Evolutionary conservation across 495 filamentous ascomycete genomes (phyloP), one percentile per base, ranked within the genome.

Genomic region (Talaromyces ruber): DNA sequence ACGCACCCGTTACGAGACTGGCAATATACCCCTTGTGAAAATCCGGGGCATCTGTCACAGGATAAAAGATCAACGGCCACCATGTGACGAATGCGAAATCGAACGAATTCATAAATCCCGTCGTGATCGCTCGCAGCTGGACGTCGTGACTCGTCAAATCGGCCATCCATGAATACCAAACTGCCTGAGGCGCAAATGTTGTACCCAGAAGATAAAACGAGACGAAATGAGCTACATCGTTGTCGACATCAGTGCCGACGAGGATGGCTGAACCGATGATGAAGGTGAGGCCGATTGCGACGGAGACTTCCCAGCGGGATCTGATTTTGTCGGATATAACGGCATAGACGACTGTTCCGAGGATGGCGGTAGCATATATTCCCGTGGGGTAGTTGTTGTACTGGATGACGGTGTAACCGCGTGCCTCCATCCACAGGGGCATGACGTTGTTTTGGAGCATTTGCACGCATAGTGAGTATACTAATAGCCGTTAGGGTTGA

Each of bases 91-190:
- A 74, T 0, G 68, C 70, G 57, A 74, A 74, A 56, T 74, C 72
- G 30, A 74, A 74, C 1, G 72, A 74, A 59, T 74, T 74, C 72
- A 74, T 74, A 62, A 74, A 74, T 0, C 72, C 72, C 0, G 72
- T 74, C 16, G 72, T 67, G 30, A 74, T 74, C 6, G 72, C 72
- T 1, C 72, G 67, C 0, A 74, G 65, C 28, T 74, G 72, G 18
- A 74, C 59, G 53, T 74, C 72, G 45, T 72, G 70, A 29, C 65
- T 58, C 9, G 72, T 74, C 6, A 74, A 66, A 45, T 74, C 72
- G 2, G 72, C 72, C 64, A 74, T 68, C 72, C 72, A 74, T 6
- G 70, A 69, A 61, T 74, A 74, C 72, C 72, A 74, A n/a, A 74
- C 63, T 6, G 72, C 72, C 52, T 74, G 72, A 12, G 70, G 70